A percentile compares a stretch with the other conserved stretches of the same genome.
These are phyloP conservation scores for Rosa rugosa DNA, from an alignment of 306 rosid genomes.

Conservation along the genomic window DNA sequence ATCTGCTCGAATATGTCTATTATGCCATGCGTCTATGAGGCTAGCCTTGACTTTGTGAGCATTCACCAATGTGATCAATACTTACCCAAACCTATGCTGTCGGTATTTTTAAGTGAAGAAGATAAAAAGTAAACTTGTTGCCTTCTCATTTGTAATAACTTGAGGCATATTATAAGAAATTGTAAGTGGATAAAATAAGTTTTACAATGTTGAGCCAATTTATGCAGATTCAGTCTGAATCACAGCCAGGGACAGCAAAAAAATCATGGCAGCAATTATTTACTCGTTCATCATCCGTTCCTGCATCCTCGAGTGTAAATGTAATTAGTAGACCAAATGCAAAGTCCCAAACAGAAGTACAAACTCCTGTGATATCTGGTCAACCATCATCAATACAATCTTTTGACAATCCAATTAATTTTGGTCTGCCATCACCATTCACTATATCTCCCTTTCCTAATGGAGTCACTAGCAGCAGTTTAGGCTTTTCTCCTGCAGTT, in stretches of 20 bases:
- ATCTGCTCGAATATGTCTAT: constrained; percentile 10
- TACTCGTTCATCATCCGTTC: constrained; percentile 69
- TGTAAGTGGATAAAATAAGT: constrained; percentile 21
- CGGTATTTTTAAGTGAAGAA: background rate
- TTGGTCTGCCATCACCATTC: constrained; percentile 92
- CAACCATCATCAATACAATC: constrained; percentile 59
- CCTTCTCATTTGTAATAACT: constrained; percentile 10
- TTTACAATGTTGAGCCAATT: constrained; percentile 32
- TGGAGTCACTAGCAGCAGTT: constrained; percentile 52
- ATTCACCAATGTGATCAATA: background rate
- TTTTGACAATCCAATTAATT: constrained; percentile 78
- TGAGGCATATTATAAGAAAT: background rate
- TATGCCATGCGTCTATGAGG: constrained; percentile 1
- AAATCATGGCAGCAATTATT: constrained; percentile 97
- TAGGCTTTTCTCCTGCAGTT: constrained; percentile 85
- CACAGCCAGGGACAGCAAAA: constrained; percentile 60
- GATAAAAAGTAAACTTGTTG: constrained; percentile 5
- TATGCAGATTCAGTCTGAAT: constrained; percentile 73
- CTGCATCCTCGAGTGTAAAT: constrained; percentile 58
- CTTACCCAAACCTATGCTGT: background rate
- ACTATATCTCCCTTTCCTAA: constrained; percentile 53
- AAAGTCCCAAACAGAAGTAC: constrained; percentile 59
- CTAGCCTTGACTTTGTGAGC: constrained; percentile 1
- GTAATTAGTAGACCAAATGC: constrained; percentile 87
- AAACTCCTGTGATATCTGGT: constrained; percentile 53